These are phyloP conservation scores for Cenchrus purpureus DNA, from an alignment of 176 grass and related monocot genomes.

Conservation along the genomic window DNA sequence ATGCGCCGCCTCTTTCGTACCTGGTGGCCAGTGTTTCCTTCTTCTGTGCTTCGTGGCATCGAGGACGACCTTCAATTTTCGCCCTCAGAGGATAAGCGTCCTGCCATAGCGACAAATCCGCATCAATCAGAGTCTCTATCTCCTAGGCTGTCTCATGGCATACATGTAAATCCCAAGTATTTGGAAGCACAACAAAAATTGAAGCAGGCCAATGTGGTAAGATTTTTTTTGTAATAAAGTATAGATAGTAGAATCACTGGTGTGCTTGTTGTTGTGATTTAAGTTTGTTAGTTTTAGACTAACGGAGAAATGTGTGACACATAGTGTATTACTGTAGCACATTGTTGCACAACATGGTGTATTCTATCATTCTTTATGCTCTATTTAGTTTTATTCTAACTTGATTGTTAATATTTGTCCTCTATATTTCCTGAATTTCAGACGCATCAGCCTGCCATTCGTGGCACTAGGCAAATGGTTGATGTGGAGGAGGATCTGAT, in stretches of 20 bases:
- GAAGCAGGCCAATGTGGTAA: conserved; percentile 63
- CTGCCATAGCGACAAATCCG: conserved; percentile 39
- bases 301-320: neutral
- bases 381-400: neutral
- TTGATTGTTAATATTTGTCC: conserved; percentile 11
- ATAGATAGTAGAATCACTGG: conserved; percentile 6
- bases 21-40: conserved; percentile 84
- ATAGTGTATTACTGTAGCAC: neutral
- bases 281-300: neutral
- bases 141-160: conserved; percentile 69
- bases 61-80: conserved; percentile 93
- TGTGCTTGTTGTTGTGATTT: conserved; percentile 17
- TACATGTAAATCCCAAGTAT: conserved; percentile 96
- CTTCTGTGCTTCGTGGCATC: conserved; percentile 68
- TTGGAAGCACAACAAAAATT: conserved; percentile 67
- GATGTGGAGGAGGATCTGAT: conserved; percentile 54
- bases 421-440: conserved; percentile 37
- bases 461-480: conserved; percentile 33
- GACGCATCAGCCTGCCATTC: conserved; percentile 43
- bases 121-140: conserved; percentile 60
- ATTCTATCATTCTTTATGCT: neutral
- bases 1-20: conserved; percentile 93
- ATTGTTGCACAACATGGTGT: neutral
- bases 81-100: conserved; percentile 48
- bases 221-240: conserved; percentile 30